A percentile compares a stretch with the other conserved stretches of the same genome.
Evolutionary conservation across 2,329 filamentous ascomycete species (phyloP).

Genomic region (Ascochyta rabiei): DNA sequence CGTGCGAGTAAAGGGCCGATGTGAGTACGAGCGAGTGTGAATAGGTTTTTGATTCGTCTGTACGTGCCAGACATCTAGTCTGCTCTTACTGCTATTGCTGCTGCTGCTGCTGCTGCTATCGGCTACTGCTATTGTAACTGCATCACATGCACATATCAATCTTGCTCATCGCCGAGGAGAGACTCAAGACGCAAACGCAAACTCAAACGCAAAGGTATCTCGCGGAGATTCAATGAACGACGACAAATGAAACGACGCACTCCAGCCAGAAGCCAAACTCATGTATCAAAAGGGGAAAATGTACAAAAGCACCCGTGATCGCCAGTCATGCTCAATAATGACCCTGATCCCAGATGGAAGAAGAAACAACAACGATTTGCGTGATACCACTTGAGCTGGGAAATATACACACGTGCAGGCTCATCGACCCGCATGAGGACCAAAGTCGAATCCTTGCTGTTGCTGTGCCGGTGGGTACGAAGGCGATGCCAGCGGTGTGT

Average conservation of each 20-base stretch:
- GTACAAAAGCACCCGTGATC: conserved; percentile 33
- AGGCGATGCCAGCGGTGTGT: conserved; percentile 59
- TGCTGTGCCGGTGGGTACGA: conserved; percentile 46
- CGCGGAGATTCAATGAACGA: conserved; percentile 19
- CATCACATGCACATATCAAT: background rate
- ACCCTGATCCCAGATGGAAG: conserved; percentile 30
- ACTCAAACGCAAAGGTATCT: conserved; percentile 17
- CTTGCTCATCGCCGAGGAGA: conserved; percentile 12
- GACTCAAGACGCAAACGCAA: background rate
- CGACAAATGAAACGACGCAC: background rate
- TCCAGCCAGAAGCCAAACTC: conserved; percentile 14
- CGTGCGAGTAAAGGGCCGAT: no score
- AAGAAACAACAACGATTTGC: conserved; percentile 18
- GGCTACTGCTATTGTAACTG: background rate
- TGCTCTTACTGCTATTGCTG: background rate
- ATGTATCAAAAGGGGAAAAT: conserved; percentile 25
- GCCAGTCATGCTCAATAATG: conserved; percentile 22
- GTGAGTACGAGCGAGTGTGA: no score
- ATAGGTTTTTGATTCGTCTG: conserved; percentile 3
- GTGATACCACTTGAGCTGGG: conserved; percentile 23
- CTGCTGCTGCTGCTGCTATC: background rate
- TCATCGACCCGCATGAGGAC: conserved; percentile 35
- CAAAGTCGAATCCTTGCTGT: conserved; percentile 47
- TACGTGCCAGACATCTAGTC: conserved; percentile 3
- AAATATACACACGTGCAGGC: conserved; percentile 19